Base-by-base conservation (phyloP, 2,329 filamentous ascomycete species). In the Coniosporium tulheliwenetii region DNA sequence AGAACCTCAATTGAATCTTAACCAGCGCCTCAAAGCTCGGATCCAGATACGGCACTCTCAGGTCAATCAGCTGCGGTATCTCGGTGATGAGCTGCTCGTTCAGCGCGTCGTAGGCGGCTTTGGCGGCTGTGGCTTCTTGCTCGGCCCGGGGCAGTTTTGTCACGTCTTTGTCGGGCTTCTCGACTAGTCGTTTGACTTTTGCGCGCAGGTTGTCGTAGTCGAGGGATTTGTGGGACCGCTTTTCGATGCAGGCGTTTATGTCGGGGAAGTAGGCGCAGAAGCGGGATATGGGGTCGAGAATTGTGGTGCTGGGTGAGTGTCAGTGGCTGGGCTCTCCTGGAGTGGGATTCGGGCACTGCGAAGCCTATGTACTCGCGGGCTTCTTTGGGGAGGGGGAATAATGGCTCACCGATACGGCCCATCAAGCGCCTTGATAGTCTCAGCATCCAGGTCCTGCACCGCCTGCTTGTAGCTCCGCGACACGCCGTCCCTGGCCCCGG, bases 211-310 rank as follows among this genome's bases (percentile, higher is more conserved):
- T 78, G 60, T 98, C 91, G 68, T 98, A 98, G 65, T 98, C 93
- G 50, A 96, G 83, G 43, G 96, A 81, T 64, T 98, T 98, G 73
- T 98, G 84, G 55, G 93, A 83, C 54, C 93, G 85, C 69, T 98
- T 98, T 68, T 96, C 98, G 64, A 98, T 95, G 64, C 89, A 95
- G 67, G 95, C 86, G 64, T 98, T 98, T 57, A 98, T 87, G 60
- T 98, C 91, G 30, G 91, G 89, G 62, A 98, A 98, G 67, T 98
- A 98, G 50, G 85, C 85, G 67, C 89, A 96, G 69, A 96, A 98
- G 48, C 87, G 77, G 47, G 81, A 81, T 59, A 98, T 98, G 35
- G 91, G 91, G 52, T 98, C 91, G 38, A 98, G 73, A 26, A 98
- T 91, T 5, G 91, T 96, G 36, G 83, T 82, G 62, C 83, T 81